Evolutionary conservation across 371 early-diverging fungal genomes (phyloP), one percentile per base, ranked within the genome.

Genomic region (Blakeslea trispora): DNA sequence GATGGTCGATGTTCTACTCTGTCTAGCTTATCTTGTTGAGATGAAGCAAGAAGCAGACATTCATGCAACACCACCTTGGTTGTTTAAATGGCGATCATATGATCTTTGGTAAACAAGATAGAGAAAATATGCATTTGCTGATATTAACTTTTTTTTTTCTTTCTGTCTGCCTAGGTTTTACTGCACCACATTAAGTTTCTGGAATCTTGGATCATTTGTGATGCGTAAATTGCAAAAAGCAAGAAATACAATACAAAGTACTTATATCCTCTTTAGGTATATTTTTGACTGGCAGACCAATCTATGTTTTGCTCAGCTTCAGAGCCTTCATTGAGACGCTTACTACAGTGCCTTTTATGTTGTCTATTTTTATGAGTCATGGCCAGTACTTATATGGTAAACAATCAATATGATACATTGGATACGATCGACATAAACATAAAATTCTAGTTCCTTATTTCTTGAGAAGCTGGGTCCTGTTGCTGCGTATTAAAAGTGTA

Each of bases 21-120:
- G 87, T 59, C 60, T 82, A 18, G 72, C 86, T 14, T 90, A 90
- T 59, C 62, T 89, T 11, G 68, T 81, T 10, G 89, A 90, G 43
- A 76, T 86, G 47, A 82, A 89, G 59, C 75, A 73, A 53, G 79
- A 82, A 19, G 69, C 71, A 28, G 70, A 67, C 61, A 70, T 71
- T 35, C 69, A 69, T 42, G 63, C 68, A 9, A 45, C 63, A 6
- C 90, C 90, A 17, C 55, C 55, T 2, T 88, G 84, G 83, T 61
- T 90, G 37, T 88, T 80, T 68, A 81, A 81, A 37, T 70, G 78
- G 56, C 74, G 88, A 55, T 81, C 81, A 1, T 57, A 64, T 41
- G 66, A 68, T 31, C 64, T 85, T 13, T 86, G 86, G 80, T 71
- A 41, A 69, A 61, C 3, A 24, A 47, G 7, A 28, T 7, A 28